A percentile compares a stretch with the other conserved stretches of the same genome.
Evolutionary conservation across 768 basidiomycete genomes (phyloP).

Genomic region (Psilocybe cyanescens): DNA sequence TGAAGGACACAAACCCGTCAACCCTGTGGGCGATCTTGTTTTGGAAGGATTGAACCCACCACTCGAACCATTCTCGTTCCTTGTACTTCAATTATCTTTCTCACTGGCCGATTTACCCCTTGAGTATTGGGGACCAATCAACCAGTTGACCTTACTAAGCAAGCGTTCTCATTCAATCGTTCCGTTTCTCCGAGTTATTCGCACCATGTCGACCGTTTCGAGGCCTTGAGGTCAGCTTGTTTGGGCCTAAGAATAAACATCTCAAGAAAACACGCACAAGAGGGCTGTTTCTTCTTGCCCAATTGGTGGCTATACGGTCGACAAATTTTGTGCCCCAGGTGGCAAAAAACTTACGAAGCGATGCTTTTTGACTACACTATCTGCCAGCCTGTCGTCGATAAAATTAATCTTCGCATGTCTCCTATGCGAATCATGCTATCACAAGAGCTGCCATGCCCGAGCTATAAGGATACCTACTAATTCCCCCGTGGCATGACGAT

Average conservation of each 20-base stretch:
- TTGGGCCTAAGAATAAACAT: background rate
- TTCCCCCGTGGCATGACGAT: no score
- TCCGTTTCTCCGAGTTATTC: slow-evolving; percentile 19
- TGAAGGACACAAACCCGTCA: slow-evolving; percentile 11
- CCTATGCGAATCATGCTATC: no score
- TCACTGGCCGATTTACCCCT: background rate
- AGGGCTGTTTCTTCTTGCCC: background rate
- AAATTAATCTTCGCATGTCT: no score
- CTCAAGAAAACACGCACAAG: background rate
- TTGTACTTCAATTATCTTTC: background rate
- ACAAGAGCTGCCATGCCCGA: no score
- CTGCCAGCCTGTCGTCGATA: background rate
- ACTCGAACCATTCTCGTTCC: background rate
- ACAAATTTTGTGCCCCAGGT: background rate
- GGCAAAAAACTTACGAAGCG: background rate
- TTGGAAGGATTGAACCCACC: slow-evolving; percentile 5
- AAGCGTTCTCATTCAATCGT: slow-evolving; percentile 7
- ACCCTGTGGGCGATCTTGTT: slow-evolving; percentile 13
- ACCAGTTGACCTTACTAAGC: background rate
- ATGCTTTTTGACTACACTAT: background rate
- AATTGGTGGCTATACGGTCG: background rate
- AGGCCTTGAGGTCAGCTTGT: background rate
- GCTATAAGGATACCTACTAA: no score
- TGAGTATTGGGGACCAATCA: slow-evolving; percentile 1
- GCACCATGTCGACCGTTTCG: slow-evolving; percentile 11